A percentile compares a stretch with the other conserved stretches of the same genome.
Conservation (phyloP, 257 asterid genomes). For the Echium plantagineum region DNA sequence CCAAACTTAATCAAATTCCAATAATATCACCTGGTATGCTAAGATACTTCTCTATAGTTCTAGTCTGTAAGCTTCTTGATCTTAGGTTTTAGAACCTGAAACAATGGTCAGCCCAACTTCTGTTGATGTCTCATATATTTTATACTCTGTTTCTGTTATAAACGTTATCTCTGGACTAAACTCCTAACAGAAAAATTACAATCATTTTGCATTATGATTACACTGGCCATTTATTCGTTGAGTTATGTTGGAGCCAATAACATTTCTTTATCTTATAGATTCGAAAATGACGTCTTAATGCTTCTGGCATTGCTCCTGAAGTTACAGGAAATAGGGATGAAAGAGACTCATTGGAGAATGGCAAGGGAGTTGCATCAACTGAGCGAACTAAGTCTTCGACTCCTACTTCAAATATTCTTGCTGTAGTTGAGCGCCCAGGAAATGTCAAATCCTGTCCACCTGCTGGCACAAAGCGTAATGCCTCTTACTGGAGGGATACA, state of each 20-base stretch:
- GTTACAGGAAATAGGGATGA: conserved; percentile 20
- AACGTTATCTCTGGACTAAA: background rate
- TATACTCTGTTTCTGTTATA: too few species aligned
- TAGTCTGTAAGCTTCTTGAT: too few species aligned
- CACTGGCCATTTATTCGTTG: background rate
- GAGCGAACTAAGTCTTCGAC: conserved; percentile 13
- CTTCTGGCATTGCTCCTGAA: conserved; percentile 19
- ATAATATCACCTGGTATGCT: conserved; percentile 32
- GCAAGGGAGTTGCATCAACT: conserved; percentile 5
- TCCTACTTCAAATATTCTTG: conserved; percentile 5
- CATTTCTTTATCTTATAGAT: conserved; percentile 21
- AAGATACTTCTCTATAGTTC: background rate
- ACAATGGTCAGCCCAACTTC: too few species aligned
- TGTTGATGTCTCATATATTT: too few species aligned
- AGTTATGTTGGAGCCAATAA: background rate
- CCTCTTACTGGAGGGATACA: conserved; percentile 86
- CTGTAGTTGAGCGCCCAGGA: conserved; percentile 28
- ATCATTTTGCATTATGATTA: background rate
- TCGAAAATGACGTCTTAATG: conserved; percentile 20
- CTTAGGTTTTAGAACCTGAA: too few species aligned
- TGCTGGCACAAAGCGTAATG: conserved; percentile 69
- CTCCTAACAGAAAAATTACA: background rate
- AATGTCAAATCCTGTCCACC: conserved; percentile 42
- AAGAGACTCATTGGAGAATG: conserved; percentile 21
- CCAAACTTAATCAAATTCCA: conserved; percentile 30